Conservation (phyloP, 345 rosid genomes). For the Kandelia obovata region DNA sequence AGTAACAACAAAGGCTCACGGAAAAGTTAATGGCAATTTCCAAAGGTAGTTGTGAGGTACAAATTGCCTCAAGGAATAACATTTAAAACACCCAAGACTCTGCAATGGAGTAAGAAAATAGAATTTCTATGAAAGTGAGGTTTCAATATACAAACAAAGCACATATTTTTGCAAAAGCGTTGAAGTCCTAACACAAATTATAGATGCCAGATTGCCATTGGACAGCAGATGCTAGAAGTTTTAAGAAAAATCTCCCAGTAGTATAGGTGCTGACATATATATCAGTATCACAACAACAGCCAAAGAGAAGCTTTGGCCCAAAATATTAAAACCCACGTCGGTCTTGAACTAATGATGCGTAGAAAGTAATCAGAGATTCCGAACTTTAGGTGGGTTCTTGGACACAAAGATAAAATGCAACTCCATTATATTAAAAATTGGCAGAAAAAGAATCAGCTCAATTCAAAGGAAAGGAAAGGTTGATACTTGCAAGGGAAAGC, state of each 20-base stretch:
- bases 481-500: constrained; percentile 54
- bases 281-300: constrained; percentile 8
- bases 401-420: constrained; percentile 14
- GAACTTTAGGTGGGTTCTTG: constrained; percentile 39
- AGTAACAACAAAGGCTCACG: constrained; percentile 4
- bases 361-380: constrained; percentile 36
- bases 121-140: constrained; percentile 9
- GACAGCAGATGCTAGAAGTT: constrained; percentile 6
- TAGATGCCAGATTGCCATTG: not conserved
- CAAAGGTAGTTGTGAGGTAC: not conserved
- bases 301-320: constrained; percentile 3
- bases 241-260: not conserved
- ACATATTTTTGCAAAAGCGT: not conserved
- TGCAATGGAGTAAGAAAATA: not conserved
- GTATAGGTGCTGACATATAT: not conserved
- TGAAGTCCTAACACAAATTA: not conserved
- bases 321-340: constrained; percentile 17
- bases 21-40: not conserved
- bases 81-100: not conserved
- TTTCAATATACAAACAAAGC: not conserved
- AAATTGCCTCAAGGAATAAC: constrained; percentile 11
- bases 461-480: constrained; percentile 40
- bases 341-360: constrained; percentile 25
- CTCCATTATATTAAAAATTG: not conserved
- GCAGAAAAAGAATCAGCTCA: constrained; percentile 26